phyloP scores from a whole-genome alignment of 2,329 filamentous ascomycete species.

The Colletotrichum destructivum region DNA sequence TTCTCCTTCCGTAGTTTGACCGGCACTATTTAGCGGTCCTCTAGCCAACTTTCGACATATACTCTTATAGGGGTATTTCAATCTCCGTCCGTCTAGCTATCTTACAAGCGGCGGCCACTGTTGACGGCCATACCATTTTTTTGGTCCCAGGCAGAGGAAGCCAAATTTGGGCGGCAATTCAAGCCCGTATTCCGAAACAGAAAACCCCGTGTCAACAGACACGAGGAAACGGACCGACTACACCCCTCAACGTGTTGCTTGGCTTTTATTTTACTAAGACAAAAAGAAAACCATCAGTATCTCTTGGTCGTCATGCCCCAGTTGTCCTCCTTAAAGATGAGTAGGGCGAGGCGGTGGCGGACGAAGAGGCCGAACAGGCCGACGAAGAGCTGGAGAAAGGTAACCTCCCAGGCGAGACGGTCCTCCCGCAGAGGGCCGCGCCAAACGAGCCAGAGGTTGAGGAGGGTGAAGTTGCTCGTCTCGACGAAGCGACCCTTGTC shows the following conservation, averaged over 20 bases:
- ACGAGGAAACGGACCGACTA: not conserved
- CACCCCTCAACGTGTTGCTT: too few species aligned
- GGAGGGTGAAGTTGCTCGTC: slow-evolving; percentile 90
- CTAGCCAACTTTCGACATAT: slow-evolving; percentile 2
- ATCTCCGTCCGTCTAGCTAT: not conserved
- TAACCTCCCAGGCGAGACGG: slow-evolving; percentile 83
- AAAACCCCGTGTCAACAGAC: not conserved
- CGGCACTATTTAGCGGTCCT: not conserved
- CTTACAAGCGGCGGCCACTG: slow-evolving; percentile 18
- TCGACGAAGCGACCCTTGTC: slow-evolving; percentile 80
- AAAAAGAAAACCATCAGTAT: slow-evolving; percentile 20
- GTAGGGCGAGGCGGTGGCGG: slow-evolving; percentile 86
- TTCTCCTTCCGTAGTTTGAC: not conserved
- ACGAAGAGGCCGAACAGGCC: slow-evolving; percentile 89
- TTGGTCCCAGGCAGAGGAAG: not conserved
- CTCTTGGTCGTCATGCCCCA: slow-evolving; percentile 55
- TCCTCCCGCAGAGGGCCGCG: slow-evolving; percentile 93
- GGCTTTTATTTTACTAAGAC: too few species aligned
- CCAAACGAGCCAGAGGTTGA: slow-evolving; percentile 98
- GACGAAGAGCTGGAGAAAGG: slow-evolving; percentile 81
- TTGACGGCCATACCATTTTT: not conserved
- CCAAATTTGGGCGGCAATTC: too few species aligned
- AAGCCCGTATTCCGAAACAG: not conserved
- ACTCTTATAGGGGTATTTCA: slow-evolving; percentile 38
- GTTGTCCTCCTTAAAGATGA: slow-evolving; percentile 95